phyloP scores from a whole-genome alignment of 768 basidiomycete species.

The Chiua virens region DNA sequence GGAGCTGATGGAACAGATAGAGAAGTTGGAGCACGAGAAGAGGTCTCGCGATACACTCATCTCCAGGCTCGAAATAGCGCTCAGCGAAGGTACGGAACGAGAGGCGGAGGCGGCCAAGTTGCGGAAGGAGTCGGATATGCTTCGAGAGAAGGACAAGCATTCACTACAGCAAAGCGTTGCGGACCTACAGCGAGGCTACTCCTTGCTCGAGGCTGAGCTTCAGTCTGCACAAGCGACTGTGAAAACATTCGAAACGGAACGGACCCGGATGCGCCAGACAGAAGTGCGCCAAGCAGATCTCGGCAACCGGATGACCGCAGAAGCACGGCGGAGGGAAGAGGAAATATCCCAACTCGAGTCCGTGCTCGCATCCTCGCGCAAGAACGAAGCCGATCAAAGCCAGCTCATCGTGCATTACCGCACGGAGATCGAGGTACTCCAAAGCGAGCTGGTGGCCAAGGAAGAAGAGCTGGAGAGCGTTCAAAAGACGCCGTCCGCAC shows the following conservation, averaged over 20 bases:
- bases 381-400: conserved; percentile 57
- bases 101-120: conserved; percentile 46
- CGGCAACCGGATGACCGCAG: conserved; percentile 50
- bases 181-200: conserved; percentile 63
- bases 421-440: conserved; percentile 70
- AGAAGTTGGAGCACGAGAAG: conserved; percentile 52
- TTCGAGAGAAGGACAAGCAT: conserved; percentile 53
- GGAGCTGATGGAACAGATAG: conserved; percentile 64
- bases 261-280: conserved; percentile 57
- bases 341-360: conserved; percentile 52
- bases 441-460: conserved; percentile 56
- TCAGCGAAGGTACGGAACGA: conserved; percentile 55
- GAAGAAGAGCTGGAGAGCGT: conserved; percentile 68
- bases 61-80: conserved; percentile 56
- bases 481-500: conserved; percentile 40
- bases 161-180: conserved; percentile 48
- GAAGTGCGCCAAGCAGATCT: conserved; percentile 56
- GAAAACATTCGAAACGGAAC: conserved; percentile 63
- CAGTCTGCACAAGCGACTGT: conserved; percentile 52
- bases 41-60: conserved; percentile 57
- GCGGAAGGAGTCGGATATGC: conserved; percentile 43
- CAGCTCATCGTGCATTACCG: conserved; percentile 63
- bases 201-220: conserved; percentile 61
- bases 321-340: conserved; percentile 48
- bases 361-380: conserved; percentile 50